Evolutionary conservation across 2,329 filamentous ascomycete genomes (phyloP), one percentile per base, ranked within the genome.

Genomic region (Pleomassaria siparia): DNA sequence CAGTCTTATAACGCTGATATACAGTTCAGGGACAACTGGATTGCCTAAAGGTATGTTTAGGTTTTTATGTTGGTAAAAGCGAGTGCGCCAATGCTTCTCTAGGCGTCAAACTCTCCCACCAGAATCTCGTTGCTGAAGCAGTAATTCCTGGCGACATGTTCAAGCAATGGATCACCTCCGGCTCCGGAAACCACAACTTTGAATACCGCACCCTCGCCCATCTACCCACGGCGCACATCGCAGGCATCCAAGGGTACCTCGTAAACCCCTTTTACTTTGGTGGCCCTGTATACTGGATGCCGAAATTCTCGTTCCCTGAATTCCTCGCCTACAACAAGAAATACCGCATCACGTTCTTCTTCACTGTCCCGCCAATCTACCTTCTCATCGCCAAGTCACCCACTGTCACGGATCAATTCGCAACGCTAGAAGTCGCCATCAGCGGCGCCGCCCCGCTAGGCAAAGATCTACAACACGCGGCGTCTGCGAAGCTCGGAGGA

Each of bases 331-430:
- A 83, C 63, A 74, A 72, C 55, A 73, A 73, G 33, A 71, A 73
- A 40, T 77, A 80, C 57, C 64, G 66, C 10, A 74, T 84, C 51
- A 83, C 80, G 0, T 70, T 64, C 42, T 78, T 85, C 60, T 79
- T 85, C 59, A 80, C 76, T 4, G 82, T 85, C 1, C 83, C 83
- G 8, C 81, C 82, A 1, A 81, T 86, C 45, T 84, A 75, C 56
- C 73, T 84, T 12, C 73, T 77, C 13, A 80, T 87, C 47, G 78
- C 80, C 6, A 85, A 84, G 63, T 74, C 72, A 25, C 75, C 80
- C 0, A 63, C 73, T 0, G 81, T 84, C 2, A 80, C 69, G 9
- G 76, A 82, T 44, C 81, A 84, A 35, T 80, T 86, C 49, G 73
- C 74, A 24, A 64, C 66, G 0, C 63, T 85, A 20, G 66, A 75